Evolutionary conservation across 2,329 filamentous ascomycete species (phyloP).

Genomic region (Paraconiothyrium brasiliense): DNA sequence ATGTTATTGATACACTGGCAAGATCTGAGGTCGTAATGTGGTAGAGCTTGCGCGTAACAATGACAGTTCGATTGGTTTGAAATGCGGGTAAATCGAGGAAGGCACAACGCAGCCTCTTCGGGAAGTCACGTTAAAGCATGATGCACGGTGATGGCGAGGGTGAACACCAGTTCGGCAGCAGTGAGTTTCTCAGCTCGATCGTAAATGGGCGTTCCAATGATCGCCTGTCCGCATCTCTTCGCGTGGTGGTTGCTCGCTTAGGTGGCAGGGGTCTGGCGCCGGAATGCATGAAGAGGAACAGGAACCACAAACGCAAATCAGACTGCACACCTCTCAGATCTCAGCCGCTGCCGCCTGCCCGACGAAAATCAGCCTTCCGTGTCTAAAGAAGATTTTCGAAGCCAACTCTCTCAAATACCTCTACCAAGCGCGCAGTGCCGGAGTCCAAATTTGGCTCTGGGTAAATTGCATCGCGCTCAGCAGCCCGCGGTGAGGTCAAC

Average conservation of each 20-base stretch:
- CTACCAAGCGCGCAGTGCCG: not conserved
- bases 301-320: conserved; percentile 8
- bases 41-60: conserved; percentile 14
- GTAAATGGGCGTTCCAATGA: conserved; percentile 12
- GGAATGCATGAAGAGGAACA: conserved; percentile 12
- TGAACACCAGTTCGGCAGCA: conserved; percentile 27
- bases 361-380: conserved; percentile 18
- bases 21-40: not conserved
- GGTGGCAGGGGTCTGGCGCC: conserved; percentile 5
- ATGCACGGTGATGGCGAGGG: conserved; percentile 12
- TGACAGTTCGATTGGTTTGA: conserved; percentile 10
- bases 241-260: conserved; percentile 8
- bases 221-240: not conserved
- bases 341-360: conserved; percentile 11
- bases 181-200: conserved; percentile 6
- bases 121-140: conserved; percentile 19
- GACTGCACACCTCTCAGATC: conserved; percentile 13
- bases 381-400: conserved; percentile 16
- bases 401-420: conserved; percentile 8
- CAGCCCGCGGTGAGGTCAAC: not conserved
- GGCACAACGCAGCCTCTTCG: conserved; percentile 13
- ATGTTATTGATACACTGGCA: conserved; percentile 14
- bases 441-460: not conserved
- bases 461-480: not conserved
- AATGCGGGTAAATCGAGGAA: conserved; percentile 24